Percentiles rank a stretch among this genome's conserved stretches.
Evolutionary conservation across 208 protist genomes (phyloP).

Genomic region (Strigomonas culicis): DNA sequence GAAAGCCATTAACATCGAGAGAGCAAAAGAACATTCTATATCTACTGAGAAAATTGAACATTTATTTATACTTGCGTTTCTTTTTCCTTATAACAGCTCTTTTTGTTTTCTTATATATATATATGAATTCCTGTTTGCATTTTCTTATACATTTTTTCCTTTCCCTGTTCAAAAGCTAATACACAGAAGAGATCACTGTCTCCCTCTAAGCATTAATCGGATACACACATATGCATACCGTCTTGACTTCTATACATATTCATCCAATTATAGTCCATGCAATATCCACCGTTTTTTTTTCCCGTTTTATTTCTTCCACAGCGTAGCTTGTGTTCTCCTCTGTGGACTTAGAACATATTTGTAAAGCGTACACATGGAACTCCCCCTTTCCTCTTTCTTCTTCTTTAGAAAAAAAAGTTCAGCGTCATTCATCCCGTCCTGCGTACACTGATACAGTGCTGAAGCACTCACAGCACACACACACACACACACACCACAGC

Average conservation of each 20-base stretch:
- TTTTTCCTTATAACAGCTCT: background rate
- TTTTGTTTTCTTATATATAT: background rate
- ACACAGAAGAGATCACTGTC: background rate
- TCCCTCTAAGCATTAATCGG: background rate
- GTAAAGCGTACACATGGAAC: conserved; percentile 1
- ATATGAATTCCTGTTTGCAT: background rate
- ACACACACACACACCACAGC: background rate
- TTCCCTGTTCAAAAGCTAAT: conserved; percentile 1
- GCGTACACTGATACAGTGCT: background rate
- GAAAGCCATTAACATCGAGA: background rate
- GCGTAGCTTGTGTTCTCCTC: background rate
- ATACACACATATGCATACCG: background rate
- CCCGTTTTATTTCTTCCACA: background rate
- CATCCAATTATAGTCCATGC: background rate
- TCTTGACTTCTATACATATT: background rate
- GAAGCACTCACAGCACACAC: background rate
- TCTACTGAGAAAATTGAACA: background rate
- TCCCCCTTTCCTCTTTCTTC: conserved; percentile 13
- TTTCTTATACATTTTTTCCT: background rate
- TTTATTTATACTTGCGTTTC: background rate
- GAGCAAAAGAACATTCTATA: background rate
- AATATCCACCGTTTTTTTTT: too few species aligned
- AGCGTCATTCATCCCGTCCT: conserved; percentile 10
- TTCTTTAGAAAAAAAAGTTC: background rate
- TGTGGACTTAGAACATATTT: too few species aligned